Evolutionary conservation across 805 yeast genomes (phyloP), one percentile per base, ranked within the genome.

Genomic region (Metschnikowia kunwiensis): DNA sequence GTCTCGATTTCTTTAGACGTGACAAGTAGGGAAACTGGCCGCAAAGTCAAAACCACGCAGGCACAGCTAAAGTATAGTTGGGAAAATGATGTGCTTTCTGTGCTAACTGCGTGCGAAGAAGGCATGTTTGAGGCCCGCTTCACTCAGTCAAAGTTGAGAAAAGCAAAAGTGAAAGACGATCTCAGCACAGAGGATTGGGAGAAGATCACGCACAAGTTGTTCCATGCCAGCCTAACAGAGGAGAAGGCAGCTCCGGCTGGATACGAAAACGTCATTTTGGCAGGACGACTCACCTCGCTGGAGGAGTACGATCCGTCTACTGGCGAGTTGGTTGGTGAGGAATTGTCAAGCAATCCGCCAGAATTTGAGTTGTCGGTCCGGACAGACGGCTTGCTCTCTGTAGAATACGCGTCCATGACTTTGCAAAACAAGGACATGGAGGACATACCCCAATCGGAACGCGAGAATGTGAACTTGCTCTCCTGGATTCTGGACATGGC

Each of bases 281-380:
- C 40, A 5, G 62, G 53, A 3, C 55, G 43, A 32, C 46, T 61
- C 22, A 31, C 46, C 3, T 55, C 61, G n/a, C 51, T 45, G 36
- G 46, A 47, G 20, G 48, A 51, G 17, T 54, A 57, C 36, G 57
- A 57, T 31, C 32, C 27, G 1, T 48, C 46, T 16, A 49, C 52
- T 4, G 53, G 55, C 1, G 58, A 53, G 12, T 46, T 61, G 28
- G 30, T 44, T 9, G 60, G 56, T 7, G 55, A 47, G 2, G 62
- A 54, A 9, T 33, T 40, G 13, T 30, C 42, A 2, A 39, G 34
- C 14, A 33, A 18, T 4, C 27, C 36, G 10, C 51, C 51, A 7
- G 40, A 37, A 2, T 36, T 48, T 23, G 41, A 42, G 23, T 24
- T 48, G 19, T 32, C 31, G 2, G 28, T 48, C 11, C 15, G 40